Evolutionary conservation across 495 filamentous ascomycete species (phyloP), one percentile per base, ranked within the genome.

Genomic region (Neurospora sp.): DNA sequence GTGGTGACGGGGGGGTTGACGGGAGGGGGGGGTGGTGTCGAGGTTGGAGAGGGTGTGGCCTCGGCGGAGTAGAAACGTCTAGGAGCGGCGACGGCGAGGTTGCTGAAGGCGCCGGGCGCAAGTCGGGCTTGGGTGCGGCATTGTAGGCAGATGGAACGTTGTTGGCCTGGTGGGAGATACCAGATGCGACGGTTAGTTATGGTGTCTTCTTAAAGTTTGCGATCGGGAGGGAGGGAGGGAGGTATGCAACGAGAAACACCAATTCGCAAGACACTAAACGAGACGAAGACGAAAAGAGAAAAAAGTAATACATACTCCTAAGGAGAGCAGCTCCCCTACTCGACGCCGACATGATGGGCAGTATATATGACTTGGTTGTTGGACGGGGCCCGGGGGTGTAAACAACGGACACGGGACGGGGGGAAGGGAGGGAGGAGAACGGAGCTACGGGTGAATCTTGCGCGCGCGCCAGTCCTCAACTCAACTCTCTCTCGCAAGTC

Each of bases 271-370:
- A 38, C 9, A 38, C 35, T 35, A 14, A 16, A 27, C 20, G 27
- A 70, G 40, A n/a, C 12, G 18, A 12, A 72, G 40, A 18, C 38
- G 39, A 42, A 31, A 73, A 37, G 39, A 27, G 14, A 59, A 59
- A 35, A 35, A 16, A 39, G n/a, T 44, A 39, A 37, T 74, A 71
- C 81, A 76, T 78, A 85, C 81, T 78, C 80, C 78, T 82, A 74
- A 87, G 78, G 71, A 87, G 76, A 31, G 81, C 79, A 70, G 82
- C 78, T 70, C 86, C 85, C 83, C 85, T 85, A 81, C 86, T 85
- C 69, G 83, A 80, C 72, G 83, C 82, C 74, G 84, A 82, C 85
- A 88, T 88, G 73, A 75, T 84, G 71, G 75, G 72, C 46, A 70
- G 73, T 75, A 70, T 39, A 16, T 72, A 40, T 40, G 48, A 70